Evolutionary conservation across 257 asterid species (phyloP), one percentile per base, ranked within the genome.

Genomic region (Hygrophila difformis): DNA sequence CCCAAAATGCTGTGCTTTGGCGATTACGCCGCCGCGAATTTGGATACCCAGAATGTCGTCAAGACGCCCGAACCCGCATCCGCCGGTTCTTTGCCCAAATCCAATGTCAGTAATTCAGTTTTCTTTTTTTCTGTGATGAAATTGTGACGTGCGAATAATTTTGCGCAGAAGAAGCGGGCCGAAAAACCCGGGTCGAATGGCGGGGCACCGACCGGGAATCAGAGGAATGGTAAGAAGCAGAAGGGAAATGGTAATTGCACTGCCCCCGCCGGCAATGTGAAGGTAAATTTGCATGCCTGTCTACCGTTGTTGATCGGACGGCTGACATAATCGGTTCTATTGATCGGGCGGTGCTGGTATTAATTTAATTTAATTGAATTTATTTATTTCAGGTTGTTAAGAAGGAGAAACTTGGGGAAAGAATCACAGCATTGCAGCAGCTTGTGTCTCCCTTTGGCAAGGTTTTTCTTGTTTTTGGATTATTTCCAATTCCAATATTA

Each of bases 401-500:
- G 72, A 88, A 71, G 46, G 89, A 71, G 72, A 89, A 71, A 59
- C 96, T 89, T 20, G 95, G 97, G 34, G 95, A 82, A 55, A 81
- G 95, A 63, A 77, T 88, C 33, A 54, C 82, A 11, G 93, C 93
- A n/a, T 51, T 88, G 81, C 97, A 84, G 49, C 94, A 84, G 19
- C 94, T 88, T 2, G 95, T 88, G 18, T 88, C 97, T 11, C 97
- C 97, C 19, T 88, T 81, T 59, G 97, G 97, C 53, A 88, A 88
- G 97, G 97, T 84, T 44, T n/a, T n/a, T n/a, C n/a, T n/a, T n/a
- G n/a, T n/a, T n/a, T n/a, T n/a, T n/a, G n/a, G 10, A 33, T 33
- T 9, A 9, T 33, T 9, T 33, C n/a, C n/a, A n/a, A n/a, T n/a
- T n/a, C n/a, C n/a, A n/a, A n/a, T n/a, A n/a, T n/a, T n/a, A n/a